Evolutionary conservation across 352 stramenopile genomes (phyloP), one percentile per base, ranked within the genome.

Genomic region (Pythium brachiatum): DNA sequence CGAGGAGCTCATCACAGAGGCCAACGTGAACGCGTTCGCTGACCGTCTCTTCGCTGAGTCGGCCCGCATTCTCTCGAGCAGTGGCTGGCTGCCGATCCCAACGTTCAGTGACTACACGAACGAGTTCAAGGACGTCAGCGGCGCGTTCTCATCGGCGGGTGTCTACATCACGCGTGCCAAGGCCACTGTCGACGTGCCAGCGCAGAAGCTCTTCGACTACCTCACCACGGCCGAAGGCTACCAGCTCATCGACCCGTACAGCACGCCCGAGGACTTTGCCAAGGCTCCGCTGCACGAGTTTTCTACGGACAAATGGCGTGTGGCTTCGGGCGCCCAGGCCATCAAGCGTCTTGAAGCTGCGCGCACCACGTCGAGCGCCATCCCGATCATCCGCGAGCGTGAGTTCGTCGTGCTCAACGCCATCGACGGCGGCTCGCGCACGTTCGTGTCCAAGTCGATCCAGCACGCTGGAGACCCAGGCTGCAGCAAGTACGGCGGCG

Each of bases 241-340:
- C 64, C 27, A 72, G 57, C 38, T 77, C 36, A 77, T 77, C 50
- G 70, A 77, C 50, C 70, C 70, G 25, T 55, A 53, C 23, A 77
- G 58, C 53, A 59, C 66, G 13, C 59, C 75, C 13, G 63, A 77
- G 53, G 41, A 12, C 11, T 77, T 69, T 31, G 51, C 56, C 34
- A 27, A 57, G 16, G 27, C 34, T 57, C 26, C 23, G 43, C 23
- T 71, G 59, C 59, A 64, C 34, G 34, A 41, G 34, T 41, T 41
- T 13, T 13, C 34, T 18, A 71, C 63, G 44, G 26, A 38, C 13
- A 27, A 29, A 4, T 77, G 70, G 70, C 63, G 69, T 15, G 34
- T 41, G 34, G 34, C 34, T 13, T 41, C 34, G 7, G 34, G 34
- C 11, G 5, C 34, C 34, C n/a, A 31, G 44, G 29, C 60, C 27